Conservation (phyloP, 768 basidiomycete species). For the Tubosaeta sp. region DNA sequence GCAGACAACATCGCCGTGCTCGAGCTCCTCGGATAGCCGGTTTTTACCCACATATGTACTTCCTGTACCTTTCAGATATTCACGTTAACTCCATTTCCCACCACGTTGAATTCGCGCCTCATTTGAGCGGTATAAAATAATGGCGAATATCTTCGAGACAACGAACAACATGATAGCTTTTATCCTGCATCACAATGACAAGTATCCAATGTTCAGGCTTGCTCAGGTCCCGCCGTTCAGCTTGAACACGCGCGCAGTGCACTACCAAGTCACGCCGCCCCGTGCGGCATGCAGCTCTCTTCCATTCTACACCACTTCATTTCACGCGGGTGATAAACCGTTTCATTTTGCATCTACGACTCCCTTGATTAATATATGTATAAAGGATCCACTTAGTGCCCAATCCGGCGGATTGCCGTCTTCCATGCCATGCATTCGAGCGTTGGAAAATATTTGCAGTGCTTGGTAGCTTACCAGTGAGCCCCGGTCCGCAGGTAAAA, state of each 20-base stretch:
- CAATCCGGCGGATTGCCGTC: neutral
- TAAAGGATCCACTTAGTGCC: neutral
- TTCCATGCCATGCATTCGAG: neutral
- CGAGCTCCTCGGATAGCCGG: neutral
- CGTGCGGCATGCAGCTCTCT: neutral
- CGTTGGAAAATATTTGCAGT: neutral
- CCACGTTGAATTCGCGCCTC: neutral
- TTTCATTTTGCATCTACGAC: neutral
- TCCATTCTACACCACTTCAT: conserved; percentile 9
- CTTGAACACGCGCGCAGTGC: neutral
- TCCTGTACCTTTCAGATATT: neutral
- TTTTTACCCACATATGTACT: neutral
- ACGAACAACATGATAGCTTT: neutral
- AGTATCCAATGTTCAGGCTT: neutral
- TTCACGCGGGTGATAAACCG: neutral
- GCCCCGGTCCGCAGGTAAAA: neutral
- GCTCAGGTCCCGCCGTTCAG: neutral
- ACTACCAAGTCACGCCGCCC: neutral
- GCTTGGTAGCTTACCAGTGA: no score
- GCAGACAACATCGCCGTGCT: neutral
- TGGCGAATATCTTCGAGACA: neutral
- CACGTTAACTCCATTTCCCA: neutral
- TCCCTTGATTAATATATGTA: neutral
- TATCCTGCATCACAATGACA: neutral
- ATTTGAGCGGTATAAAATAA: neutral